Base-by-base conservation (phyloP, 2,329 filamentous ascomycete species). In the Tetracladium maxilliforme region DNA sequence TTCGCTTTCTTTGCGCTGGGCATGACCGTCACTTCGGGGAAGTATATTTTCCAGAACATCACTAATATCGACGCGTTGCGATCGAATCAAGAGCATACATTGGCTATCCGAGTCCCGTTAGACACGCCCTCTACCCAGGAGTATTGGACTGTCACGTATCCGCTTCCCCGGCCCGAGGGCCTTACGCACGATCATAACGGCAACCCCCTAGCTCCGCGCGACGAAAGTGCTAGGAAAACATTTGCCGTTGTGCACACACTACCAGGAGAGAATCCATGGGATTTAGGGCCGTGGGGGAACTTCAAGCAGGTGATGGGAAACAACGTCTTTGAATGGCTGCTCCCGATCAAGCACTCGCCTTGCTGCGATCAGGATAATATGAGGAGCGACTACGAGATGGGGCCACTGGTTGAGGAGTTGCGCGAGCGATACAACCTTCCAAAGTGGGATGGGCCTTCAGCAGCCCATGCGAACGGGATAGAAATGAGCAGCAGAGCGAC, bases 41-140 rank as follows among this genome's bases (percentile, higher is more conserved):
- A 76, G 33, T 74, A 83, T 39, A 64, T 76, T 19, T 50, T 77
- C 23, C 54, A 64, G 26, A 94, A 94, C 42, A 61, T 73, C 23
- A 92, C 86, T 1, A 92, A 83, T 11, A 75, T 98, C 30, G 90
- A 98, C 44, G 68, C 74, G 30, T 57, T 92, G 14, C 64, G 60
- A 34, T 58, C 60, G 28, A 64, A 58, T 32, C 28, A 34, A 10
- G 23, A 30, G n/a, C 30, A 31, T 6, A 16, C 24, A 7, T n/a
- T n/a, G n/a, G n/a, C n/a, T n/a, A n/a, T n/a, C n/a, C 25, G 19
- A 17, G 30, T 34, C 4, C 30, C 26, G 37, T 43, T 11, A 49
- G 44, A 19, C 53, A 48, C 21, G 58, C 51, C n/a, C 48, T 41
- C 11, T 34, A 49, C 2, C 52, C 58, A 15, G 47, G 49, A 19